Evolutionary conservation across 257 asterid genomes (phyloP).

Genomic region (Solanum megistacrolobum): DNA sequence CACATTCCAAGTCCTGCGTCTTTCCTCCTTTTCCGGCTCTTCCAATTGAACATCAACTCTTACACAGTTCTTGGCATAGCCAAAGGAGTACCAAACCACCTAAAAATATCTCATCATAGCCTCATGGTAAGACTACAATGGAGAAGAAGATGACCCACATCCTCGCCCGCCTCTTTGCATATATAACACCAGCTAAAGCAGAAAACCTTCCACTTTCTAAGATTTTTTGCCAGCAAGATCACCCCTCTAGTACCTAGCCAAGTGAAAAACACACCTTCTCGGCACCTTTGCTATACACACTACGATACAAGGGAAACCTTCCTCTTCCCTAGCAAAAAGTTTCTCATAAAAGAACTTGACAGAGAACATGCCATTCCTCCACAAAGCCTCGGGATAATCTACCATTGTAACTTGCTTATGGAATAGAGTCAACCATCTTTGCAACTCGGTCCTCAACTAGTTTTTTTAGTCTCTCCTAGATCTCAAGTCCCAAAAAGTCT

Average conservation of each 20-base stretch:
- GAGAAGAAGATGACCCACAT: not conserved
- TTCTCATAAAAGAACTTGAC: not conserved
- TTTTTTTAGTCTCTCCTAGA: not conserved
- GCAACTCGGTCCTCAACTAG: not conserved
- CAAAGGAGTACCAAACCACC: not conserved
- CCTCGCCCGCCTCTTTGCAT: not conserved
- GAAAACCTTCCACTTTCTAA: not conserved
- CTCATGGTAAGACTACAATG: not conserved
- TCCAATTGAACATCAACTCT: not conserved
- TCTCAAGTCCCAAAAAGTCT: not conserved
- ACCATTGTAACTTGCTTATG: not conserved
- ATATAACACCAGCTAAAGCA: not conserved
- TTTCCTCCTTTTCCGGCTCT: not conserved
- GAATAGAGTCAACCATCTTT: not conserved
- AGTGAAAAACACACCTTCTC: not conserved
- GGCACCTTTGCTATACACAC: not conserved
- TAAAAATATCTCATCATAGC: not conserved
- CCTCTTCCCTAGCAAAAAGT: not conserved
- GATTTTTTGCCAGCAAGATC: not conserved
- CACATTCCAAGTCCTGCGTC: not conserved
- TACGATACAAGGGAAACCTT: not conserved
- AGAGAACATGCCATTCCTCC: not conserved
- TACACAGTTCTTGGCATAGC: not conserved
- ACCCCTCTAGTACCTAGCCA: not conserved
- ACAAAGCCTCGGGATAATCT: not conserved